These are phyloP conservation scores for Calocera viscosa DNA, from an alignment of 768 basidiomycete genomes.

Conservation along the genomic window DNA sequence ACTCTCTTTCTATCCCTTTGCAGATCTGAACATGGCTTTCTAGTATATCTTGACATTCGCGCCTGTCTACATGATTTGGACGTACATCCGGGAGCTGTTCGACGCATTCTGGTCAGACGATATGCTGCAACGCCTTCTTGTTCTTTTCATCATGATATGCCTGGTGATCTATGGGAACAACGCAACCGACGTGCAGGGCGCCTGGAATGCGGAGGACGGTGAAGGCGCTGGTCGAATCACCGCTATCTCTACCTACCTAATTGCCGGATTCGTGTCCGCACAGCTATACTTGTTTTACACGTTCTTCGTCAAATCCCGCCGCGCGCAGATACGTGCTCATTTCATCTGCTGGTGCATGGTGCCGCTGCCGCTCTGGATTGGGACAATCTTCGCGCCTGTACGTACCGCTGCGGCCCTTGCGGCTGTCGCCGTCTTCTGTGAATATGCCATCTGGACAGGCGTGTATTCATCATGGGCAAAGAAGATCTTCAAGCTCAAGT, in stretches of 20 bases:
- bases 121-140: slow-evolving; percentile 1
- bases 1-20: not conserved
- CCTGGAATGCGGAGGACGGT: not conserved
- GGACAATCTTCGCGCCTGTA: not conserved
- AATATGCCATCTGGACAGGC: slow-evolving; percentile 7
- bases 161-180: slow-evolving; percentile 11
- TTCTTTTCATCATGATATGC: slow-evolving; percentile 6
- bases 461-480: slow-evolving; percentile 1
- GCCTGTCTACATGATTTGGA: slow-evolving; percentile 7
- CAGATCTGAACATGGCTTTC: not conserved
- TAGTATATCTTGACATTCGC: slow-evolving; percentile 8
- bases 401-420: not conserved
- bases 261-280: not conserved
- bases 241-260: not conserved
- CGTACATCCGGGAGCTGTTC: slow-evolving; percentile 10
- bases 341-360: slow-evolving; percentile 1
- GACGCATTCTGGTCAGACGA: slow-evolving; percentile 12
- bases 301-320: slow-evolving; percentile 10
- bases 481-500: slow-evolving; percentile 9
- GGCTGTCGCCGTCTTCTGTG: not conserved
- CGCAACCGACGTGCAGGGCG: not conserved
- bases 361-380: slow-evolving; percentile 3
- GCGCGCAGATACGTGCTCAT: slow-evolving; percentile 9
- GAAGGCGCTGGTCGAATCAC: not conserved
- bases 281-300: slow-evolving; percentile 2